These are phyloP conservation scores for Phytophthora ramorum DNA, from an alignment of 352 stramenopile species.

Conservation along the genomic window DNA sequence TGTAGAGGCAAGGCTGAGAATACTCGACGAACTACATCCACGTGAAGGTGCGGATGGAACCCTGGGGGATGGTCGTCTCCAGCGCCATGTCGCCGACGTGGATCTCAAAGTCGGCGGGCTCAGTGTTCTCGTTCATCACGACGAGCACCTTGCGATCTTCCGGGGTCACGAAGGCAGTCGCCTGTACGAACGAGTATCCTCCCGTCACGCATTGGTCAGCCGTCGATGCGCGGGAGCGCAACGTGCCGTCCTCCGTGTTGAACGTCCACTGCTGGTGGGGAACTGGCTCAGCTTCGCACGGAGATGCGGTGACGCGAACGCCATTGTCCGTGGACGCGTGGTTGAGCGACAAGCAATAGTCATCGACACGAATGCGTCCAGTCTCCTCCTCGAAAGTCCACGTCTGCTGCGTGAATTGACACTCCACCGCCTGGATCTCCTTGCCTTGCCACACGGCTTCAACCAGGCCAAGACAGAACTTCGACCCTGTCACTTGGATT, in stretches of 20 bases:
- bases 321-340: slow-evolving; percentile 64
- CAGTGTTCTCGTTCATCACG: slow-evolving; percentile 89
- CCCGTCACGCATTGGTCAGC: slow-evolving; percentile 80
- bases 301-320: slow-evolving; percentile 53
- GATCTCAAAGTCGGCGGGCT: slow-evolving; percentile 71
- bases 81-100: slow-evolving; percentile 51
- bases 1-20: no score
- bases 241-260: slow-evolving; percentile 44
- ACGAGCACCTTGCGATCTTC: slow-evolving; percentile 78
- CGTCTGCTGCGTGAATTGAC: slow-evolving; percentile 65
- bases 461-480: slow-evolving; percentile 67
- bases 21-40: slow-evolving; percentile 44
- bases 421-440: slow-evolving; percentile 71
- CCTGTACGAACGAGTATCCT: slow-evolving; percentile 80
- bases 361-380: slow-evolving; percentile 60
- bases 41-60: slow-evolving; percentile 63
- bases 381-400: slow-evolving; percentile 69
- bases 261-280: slow-evolving; percentile 73
- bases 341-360: slow-evolving; percentile 76
- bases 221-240: slow-evolving; percentile 52
- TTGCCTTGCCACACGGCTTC: slow-evolving; percentile 56
- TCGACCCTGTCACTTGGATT: slow-evolving; percentile 64
- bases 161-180: slow-evolving; percentile 73
- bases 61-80: slow-evolving; percentile 56
- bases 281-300: slow-evolving; percentile 47